Evolutionary conservation across 108 stramenopile genomes (phyloP).

Genomic region (Cylindrotheca closterium): DNA sequence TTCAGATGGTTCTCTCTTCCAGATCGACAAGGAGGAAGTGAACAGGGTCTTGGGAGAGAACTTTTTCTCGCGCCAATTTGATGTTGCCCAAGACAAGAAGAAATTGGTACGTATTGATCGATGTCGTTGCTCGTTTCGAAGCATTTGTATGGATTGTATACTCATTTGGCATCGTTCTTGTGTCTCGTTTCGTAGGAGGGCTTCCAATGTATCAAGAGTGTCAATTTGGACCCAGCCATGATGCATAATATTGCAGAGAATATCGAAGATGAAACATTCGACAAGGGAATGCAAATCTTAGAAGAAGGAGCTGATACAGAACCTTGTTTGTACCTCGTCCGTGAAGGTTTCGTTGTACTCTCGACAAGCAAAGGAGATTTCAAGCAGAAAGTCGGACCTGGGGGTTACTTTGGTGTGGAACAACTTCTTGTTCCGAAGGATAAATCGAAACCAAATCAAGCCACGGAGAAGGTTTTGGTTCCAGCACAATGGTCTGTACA

Average conservation of each 20-base stretch:
- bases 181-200: slow-evolving; percentile 28
- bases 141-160: too few relatives aligned
- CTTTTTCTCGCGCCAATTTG: slow-evolving; percentile 13
- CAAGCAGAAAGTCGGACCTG: slow-evolving; percentile 30
- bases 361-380: slow-evolving; percentile 19
- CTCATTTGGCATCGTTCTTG: slow-evolving; percentile 22
- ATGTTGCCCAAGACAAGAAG: slow-evolving; percentile 7
- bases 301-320: slow-evolving; percentile 64
- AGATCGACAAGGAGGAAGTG: slow-evolving; percentile 12
- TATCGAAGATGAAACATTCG: slow-evolving; percentile 52
- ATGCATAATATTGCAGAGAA: slow-evolving; percentile 37
- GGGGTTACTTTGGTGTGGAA: slow-evolving; percentile 69
- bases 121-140: too few relatives aligned
- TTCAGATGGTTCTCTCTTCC: slow-evolving; percentile 13
- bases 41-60: slow-evolving; percentile 17
- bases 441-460: slow-evolving; percentile 6
- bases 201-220: slow-evolving; percentile 44
- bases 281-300: slow-evolving; percentile 70
- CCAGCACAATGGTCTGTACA: slow-evolving; percentile 55
- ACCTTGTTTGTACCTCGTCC: slow-evolving; percentile 53
- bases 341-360: slow-evolving; percentile 54
- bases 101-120: slow-evolving; percentile 9
- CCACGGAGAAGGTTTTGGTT: slow-evolving; percentile 14
- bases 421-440: slow-evolving; percentile 42
- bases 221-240: slow-evolving; percentile 19